Evolutionary conservation across 108 stramenopile genomes (phyloP).

Genomic region (Chaetoceros muelleri): DNA sequence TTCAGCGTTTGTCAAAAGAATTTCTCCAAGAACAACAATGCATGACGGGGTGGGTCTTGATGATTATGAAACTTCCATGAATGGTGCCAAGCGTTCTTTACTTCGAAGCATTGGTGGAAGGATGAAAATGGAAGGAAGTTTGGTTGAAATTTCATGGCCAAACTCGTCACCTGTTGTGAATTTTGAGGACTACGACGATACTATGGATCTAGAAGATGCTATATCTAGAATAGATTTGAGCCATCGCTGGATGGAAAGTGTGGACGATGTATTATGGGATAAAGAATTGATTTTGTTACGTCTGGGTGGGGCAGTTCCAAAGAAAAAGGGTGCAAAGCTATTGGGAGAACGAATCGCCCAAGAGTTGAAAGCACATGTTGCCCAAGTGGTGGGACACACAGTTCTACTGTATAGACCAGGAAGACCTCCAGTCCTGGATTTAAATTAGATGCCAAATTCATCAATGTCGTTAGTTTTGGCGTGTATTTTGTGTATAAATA

Average conservation of each 20-base stretch:
- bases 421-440: slow-evolving; percentile 44
- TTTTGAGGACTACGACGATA: slow-evolving; percentile 22
- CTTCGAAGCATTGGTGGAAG: slow-evolving; percentile 40
- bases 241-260: slow-evolving; percentile 43
- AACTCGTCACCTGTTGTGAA: slow-evolving; percentile 4
- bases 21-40: slow-evolving; percentile 19
- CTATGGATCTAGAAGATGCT: slow-evolving; percentile 10
- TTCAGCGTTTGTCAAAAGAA: slow-evolving; percentile 53
- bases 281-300: slow-evolving; percentile 59
- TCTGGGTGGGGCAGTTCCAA: slow-evolving; percentile 52
- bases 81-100: slow-evolving; percentile 32
- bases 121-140: slow-evolving; percentile 34
- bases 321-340: slow-evolving; percentile 54
- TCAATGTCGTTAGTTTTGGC: no score
- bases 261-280: slow-evolving; percentile 53
- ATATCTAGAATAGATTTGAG: slow-evolving; percentile 12
- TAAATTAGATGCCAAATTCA: slow-evolving; percentile 53
- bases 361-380: slow-evolving; percentile 54
- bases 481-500: no score
- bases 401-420: slow-evolving; percentile 64
- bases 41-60: slow-evolving; percentile 8
- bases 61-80: slow-evolving; percentile 31
- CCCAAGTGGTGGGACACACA: slow-evolving; percentile 72
- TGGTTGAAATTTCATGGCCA: slow-evolving; percentile 40
- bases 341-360: slow-evolving; percentile 49